Evolutionary conservation across 164 flowering plant genomes (phyloP), one percentile per base, ranked within the genome.

Genomic region (Paratinospora sagittata): DNA sequence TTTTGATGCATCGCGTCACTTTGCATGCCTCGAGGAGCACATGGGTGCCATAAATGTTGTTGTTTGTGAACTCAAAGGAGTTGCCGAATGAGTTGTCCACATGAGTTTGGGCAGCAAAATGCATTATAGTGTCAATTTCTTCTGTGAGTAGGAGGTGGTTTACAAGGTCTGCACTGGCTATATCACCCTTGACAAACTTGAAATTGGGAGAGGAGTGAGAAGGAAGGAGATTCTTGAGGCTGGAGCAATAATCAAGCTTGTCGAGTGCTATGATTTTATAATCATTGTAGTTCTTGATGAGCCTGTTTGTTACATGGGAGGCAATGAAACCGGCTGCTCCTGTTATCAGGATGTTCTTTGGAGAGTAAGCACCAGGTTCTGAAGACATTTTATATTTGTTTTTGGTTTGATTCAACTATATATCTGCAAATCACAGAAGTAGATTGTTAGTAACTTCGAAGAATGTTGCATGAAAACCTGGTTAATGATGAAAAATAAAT

Each of bases 41-140:
- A 66, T 77, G 80, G 61, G 80, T 77, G 13, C 80, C 77, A 27
- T 66, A 77, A 30, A 77, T 77, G 68, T 77, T 74, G 58, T 74
- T 77, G 57, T 52, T 73, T 26, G 80, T 77, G 77, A 77, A 77
- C 27, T 73, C 80, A 16, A 77, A 77, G 3, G 80, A 77, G 68
- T 77, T 77, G 3, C 80, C 80, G 4, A 77, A 77, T 7, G 77
- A 77, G 36, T 77, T 77, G 24, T 77, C 77, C 0, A 74, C 80
- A 52, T 77, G 80, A 58, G 80, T 73, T 27, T 77, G 77, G 17
- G 80, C 80, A 19, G 80, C 80, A 74, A 77, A 77, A 61, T 77
- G 80, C 80, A 77, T 77, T 33, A 74, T 77, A 11, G 80, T 77
- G 62, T 77, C 77, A 26, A 77, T 77, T 19, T 71, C 69, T 12